These are phyloP conservation scores for Zizania latifolia DNA, from an alignment of 176 grass and related monocot genomes.

Conservation along the genomic window DNA sequence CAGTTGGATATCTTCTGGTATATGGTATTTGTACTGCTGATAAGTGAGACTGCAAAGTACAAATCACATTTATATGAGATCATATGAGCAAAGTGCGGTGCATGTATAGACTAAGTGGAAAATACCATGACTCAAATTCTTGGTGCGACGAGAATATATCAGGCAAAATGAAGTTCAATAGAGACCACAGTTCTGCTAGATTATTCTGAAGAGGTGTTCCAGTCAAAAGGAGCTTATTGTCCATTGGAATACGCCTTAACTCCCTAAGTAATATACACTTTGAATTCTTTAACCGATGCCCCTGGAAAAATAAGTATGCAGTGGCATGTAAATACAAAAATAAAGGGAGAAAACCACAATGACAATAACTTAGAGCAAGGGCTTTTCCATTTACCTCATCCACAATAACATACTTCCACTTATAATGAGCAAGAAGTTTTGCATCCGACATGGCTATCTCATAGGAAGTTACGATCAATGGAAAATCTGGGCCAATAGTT, in stretches of 20 bases:
- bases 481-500: slow-evolving; percentile 53
- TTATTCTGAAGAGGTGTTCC: slow-evolving; percentile 98
- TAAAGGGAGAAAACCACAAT: background rate
- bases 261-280: slow-evolving; percentile 74
- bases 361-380: background rate
- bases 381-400: slow-evolving; percentile 61
- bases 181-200: slow-evolving; percentile 93
- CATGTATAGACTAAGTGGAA: background rate
- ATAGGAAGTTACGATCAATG: slow-evolving; percentile 80
- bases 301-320: slow-evolving; percentile 47
- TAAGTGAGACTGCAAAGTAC: background rate
- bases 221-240: slow-evolving; percentile 95
- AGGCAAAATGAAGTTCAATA: slow-evolving; percentile 95
- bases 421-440: slow-evolving; percentile 61
- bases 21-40: background rate
- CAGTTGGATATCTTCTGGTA: background rate
- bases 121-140: slow-evolving; percentile 99
- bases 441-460: slow-evolving; percentile 78
- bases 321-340: slow-evolving; percentile 4
- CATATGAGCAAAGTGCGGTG: background rate
- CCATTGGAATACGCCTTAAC: slow-evolving; percentile 77
- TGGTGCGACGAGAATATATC: slow-evolving; percentile 91
- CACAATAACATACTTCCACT: slow-evolving; percentile 91
- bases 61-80: background rate
- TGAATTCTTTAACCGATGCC: slow-evolving; percentile 91